These are phyloP conservation scores for Cladosporium colombiae DNA, from an alignment of 2,329 filamentous ascomycete species.

Conservation along the genomic window DNA sequence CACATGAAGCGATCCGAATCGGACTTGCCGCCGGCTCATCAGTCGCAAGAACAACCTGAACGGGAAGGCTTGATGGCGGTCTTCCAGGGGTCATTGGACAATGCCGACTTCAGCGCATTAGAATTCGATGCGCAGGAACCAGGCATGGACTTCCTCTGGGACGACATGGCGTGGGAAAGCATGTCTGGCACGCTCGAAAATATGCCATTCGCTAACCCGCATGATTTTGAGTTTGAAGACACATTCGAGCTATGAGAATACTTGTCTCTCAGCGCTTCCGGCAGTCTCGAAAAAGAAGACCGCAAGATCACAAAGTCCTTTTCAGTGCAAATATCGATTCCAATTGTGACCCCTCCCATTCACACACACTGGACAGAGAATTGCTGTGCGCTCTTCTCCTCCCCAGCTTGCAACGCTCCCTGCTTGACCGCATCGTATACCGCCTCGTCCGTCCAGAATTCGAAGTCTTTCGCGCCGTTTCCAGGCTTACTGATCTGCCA, in stretches of 20 bases:
- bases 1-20: constrained; percentile 18
- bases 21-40: not conserved
- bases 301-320: not conserved
- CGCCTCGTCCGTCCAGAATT: constrained; percentile 9
- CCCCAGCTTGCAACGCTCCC: not conserved
- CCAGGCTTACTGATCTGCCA: constrained; percentile 13
- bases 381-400: not conserved
- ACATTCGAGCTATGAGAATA: not conserved
- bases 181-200: constrained; percentile 15
- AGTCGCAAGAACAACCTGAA: not conserved
- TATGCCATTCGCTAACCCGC: not conserved
- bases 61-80: constrained; percentile 1
- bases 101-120: constrained; percentile 6
- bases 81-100: not conserved
- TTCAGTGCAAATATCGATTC: not conserved
- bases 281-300: not conserved
- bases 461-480: constrained; percentile 5
- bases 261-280: not conserved
- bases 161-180: constrained; percentile 27
- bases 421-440: not conserved
- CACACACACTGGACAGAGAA: not conserved
- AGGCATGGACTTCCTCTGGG: constrained; percentile 25
- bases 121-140: constrained; percentile 22
- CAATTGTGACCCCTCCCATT: not conserved
- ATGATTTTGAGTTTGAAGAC: not conserved